Base-by-base conservation (phyloP, 2,329 filamentous ascomycete species). In the Stromatinia cepivora region DNA sequence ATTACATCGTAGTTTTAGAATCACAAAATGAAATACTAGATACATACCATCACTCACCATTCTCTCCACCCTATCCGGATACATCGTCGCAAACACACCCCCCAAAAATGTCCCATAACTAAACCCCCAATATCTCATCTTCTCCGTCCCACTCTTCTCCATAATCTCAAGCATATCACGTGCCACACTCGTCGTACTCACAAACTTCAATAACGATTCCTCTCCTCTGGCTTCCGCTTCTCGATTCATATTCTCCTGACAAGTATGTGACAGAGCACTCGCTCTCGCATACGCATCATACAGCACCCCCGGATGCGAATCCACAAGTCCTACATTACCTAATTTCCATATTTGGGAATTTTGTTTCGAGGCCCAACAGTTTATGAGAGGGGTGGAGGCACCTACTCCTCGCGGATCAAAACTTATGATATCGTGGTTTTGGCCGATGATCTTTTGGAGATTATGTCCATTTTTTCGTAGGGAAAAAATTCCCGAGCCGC, bases 361-460 rank as follows among this genome's bases (percentile, higher is more conserved):
- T 73, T 82, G 81, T 1, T 76, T 74, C 0, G 79, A 80, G 4
- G 75, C 77, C 84, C 84, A 86, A 73, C 84, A 86, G 50, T 84
- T 81, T 15, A 85, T 76, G 8, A 81, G 75, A 0, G 84, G 84
- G 0, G 81, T 78, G 1, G 84, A 84, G 4, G 81, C 80, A 7
- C 84, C 69, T 79, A 81, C 77, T 28, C 84, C 84, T 31, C 84
- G 80, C 1, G 84, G 84, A 64, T 86, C 84, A 66, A 84, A 86
- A 54, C 81, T 81, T 69, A 86, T 80, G 2, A 86, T 79, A 61
- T 86, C 84, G 75, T 84, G 79, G 70, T 84, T 83, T 22, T 22
- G 39, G 8, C 64, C 84, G 0, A 84, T 80, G 34, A 85, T 80
- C 4, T 79, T 79, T 72, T 85, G 84, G 4, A 72, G 67, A 76